These are phyloP conservation scores for Wakefieldia striispora DNA, from an alignment of 768 basidiomycete species.

Conservation along the genomic window DNA sequence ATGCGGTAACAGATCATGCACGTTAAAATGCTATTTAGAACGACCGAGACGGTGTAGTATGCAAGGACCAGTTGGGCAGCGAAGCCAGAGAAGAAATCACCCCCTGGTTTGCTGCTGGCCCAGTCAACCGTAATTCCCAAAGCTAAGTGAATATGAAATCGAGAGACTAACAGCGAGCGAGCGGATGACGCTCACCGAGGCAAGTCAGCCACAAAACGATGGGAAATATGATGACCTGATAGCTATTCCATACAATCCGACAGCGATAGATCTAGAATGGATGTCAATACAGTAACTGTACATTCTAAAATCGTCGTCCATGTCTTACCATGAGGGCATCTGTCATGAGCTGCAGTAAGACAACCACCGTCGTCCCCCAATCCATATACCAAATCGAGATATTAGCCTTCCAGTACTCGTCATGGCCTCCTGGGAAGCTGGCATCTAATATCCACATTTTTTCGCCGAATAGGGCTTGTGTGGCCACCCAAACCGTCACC, in stretches of 20 bases:
- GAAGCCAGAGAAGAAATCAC: conserved; percentile 16
- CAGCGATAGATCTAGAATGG: conserved; percentile 39
- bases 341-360: conserved; percentile 34
- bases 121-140: conserved; percentile 15
- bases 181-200: conserved; percentile 15
- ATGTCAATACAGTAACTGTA: conserved; percentile 3
- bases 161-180: neutral
- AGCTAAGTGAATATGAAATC: conserved; percentile 5
- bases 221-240: conserved; percentile 12
- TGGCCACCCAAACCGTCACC: conserved; percentile 30
- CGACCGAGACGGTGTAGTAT: conserved; percentile 16
- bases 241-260: conserved; percentile 32
- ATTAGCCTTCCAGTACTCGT: conserved; percentile 28
- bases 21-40: conserved; percentile 19
- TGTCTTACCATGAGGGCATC: conserved; percentile 30
- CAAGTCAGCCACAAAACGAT: conserved; percentile 20
- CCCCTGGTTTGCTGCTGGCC: conserved; percentile 12
- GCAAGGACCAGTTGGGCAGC: conserved; percentile 9
- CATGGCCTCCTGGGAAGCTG: conserved; percentile 35
- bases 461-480: conserved; percentile 23
- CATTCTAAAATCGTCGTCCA: neutral
- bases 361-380: conserved; percentile 22
- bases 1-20: conserved; percentile 22
- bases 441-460: conserved; percentile 36
- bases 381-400: conserved; percentile 28